These are phyloP conservation scores for Fragaria ananassa DNA, from an alignment of 306 rosid species.

Conservation along the genomic window DNA sequence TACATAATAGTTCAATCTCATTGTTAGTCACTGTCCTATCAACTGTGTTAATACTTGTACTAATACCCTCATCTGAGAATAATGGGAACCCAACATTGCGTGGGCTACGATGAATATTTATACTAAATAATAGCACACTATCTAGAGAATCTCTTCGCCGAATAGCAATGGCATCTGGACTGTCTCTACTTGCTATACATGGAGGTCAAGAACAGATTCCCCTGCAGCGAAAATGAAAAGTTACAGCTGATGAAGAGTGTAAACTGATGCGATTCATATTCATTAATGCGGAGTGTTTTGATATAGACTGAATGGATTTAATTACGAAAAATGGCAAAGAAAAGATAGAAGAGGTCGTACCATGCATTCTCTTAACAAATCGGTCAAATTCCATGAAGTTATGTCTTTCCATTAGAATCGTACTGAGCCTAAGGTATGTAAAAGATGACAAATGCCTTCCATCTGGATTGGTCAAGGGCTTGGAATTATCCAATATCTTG, in stretches of 20 bases:
- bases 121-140: slow-evolving; percentile 17
- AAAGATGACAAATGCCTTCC: slow-evolving; percentile 76
- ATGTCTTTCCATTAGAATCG: slow-evolving; percentile 72
- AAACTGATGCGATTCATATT: neutral
- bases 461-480: slow-evolving; percentile 81
- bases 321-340: neutral
- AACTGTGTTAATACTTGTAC: slow-evolving; percentile 21
- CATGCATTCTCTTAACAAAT: slow-evolving; percentile 94
- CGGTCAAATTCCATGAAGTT: slow-evolving; percentile 81
- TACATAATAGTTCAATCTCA: slow-evolving; percentile 24
- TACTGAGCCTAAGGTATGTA: slow-evolving; percentile 75
- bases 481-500: slow-evolving; percentile 76
- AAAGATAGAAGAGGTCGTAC: slow-evolving; percentile 34
- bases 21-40: slow-evolving; percentile 20
- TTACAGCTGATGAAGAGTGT: neutral
- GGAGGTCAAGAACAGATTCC: slow-evolving; percentile 35
- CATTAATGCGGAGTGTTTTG: neutral
- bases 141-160: slow-evolving; percentile 5
- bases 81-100: slow-evolving; percentile 14
- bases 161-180: slow-evolving; percentile 1
- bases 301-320: neutral
- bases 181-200: slow-evolving; percentile 27
- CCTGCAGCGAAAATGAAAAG: slow-evolving; percentile 33
- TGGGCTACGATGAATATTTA: neutral
- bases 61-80: slow-evolving; percentile 18